Evolutionary conservation across 495 filamentous ascomycete genomes (phyloP).

Genomic region (Letharia columbiana): DNA sequence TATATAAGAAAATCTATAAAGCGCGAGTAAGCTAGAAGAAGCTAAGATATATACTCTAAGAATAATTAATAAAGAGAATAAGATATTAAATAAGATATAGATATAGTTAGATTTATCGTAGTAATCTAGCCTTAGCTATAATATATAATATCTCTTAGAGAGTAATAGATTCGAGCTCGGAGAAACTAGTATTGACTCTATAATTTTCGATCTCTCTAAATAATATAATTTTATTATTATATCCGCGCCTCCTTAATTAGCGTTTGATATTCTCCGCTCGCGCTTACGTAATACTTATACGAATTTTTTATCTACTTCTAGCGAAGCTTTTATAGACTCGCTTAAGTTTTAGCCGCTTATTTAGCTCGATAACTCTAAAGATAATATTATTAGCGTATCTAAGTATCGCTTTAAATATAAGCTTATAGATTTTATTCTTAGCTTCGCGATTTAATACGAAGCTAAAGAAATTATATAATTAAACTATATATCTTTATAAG

Average conservation of each 20-base stretch:
- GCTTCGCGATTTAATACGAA: neutral
- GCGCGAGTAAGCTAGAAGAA: neutral
- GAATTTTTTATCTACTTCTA: neutral
- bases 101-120: no score
- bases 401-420: neutral
- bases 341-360: neutral
- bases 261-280: neutral
- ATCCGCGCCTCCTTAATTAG: neutral
- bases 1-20: neutral
- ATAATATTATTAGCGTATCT: neutral
- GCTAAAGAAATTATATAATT: neutral
- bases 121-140: neutral
- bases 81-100: neutral
- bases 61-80: neutral
- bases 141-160: neutral
- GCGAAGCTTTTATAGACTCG: neutral
- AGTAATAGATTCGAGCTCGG: neutral
- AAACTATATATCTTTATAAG: neutral
- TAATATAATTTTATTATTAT: neutral
- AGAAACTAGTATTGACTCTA: neutral
- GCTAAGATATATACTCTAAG: neutral
- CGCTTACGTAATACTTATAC: neutral
- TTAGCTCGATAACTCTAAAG: neutral
- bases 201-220: neutral
- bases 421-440: neutral